These are phyloP conservation scores for Candida xyloterini DNA, from an alignment of 805 yeast genomes.

Conservation along the genomic window DNA sequence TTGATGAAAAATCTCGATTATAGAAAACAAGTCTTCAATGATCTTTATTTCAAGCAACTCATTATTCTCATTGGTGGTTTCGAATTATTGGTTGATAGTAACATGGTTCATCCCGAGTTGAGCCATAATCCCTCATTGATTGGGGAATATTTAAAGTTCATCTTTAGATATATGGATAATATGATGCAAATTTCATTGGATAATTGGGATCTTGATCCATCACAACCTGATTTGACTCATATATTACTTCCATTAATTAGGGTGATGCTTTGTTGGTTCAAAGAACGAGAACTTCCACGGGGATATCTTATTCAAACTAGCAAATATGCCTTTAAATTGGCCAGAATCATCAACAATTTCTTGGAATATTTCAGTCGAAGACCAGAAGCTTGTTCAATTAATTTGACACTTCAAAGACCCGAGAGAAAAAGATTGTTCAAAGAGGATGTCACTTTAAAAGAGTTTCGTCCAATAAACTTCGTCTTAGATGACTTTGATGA, in stretches of 20 bases:
- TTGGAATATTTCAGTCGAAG: conserved; percentile 14
- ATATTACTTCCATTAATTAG: conserved; percentile 41
- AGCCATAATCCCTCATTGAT: conserved; percentile 25
- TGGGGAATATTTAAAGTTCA: conserved; percentile 37
- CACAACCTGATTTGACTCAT: conserved; percentile 22
- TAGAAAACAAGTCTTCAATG: conserved; percentile 34
- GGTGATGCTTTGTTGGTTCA: conserved; percentile 56
- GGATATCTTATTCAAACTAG: conserved; percentile 27
- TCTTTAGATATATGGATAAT: conserved; percentile 39
- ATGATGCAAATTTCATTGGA: conserved; percentile 27
- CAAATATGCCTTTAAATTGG: conserved; percentile 16
- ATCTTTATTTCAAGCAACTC: conserved; percentile 36
- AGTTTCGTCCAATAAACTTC: conserved; percentile 52
- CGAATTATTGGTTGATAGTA: conserved; percentile 30
- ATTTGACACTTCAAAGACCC: conserved; percentile 35
- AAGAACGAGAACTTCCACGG: conserved; percentile 42
- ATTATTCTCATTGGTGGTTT: conserved; percentile 39
- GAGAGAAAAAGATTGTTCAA: conserved; percentile 51
- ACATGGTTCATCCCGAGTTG: conserved; percentile 23
- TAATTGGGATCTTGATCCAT: conserved; percentile 23
- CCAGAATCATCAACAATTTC: conserved; percentile 22
- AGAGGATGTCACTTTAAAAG: conserved; percentile 64
- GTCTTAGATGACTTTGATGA: conserved; percentile 64
- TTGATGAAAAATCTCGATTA: conserved; percentile 26
- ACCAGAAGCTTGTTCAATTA: conserved; percentile 8